phyloP scores from a whole-genome alignment of 257 asterid genomes.

The Ilex aquifolium region DNA sequence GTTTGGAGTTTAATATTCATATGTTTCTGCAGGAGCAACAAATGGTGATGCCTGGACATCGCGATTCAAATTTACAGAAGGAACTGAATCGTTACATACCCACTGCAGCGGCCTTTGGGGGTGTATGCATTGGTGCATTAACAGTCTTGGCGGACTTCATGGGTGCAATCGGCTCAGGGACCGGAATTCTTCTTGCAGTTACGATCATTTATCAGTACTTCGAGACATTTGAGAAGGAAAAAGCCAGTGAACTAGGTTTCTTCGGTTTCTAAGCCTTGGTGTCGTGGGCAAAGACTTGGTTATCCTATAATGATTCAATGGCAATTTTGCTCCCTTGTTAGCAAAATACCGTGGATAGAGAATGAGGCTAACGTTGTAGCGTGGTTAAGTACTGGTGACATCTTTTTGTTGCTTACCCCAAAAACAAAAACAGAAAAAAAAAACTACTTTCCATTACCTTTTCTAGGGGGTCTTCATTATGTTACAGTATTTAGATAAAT shows the following conservation, averaged over 20 bases:
- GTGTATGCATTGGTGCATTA: slow-evolving; percentile 67
- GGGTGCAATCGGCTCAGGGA: slow-evolving; percentile 80
- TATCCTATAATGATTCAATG: too few relatives aligned
- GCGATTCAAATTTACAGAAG: slow-evolving; percentile 60
- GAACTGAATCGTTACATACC: slow-evolving; percentile 67
- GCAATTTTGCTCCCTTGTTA: too few relatives aligned
- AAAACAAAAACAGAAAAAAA: too few relatives aligned
- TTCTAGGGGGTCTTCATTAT: too few relatives aligned
- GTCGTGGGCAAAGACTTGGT: too few relatives aligned
- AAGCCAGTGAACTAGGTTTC: slow-evolving; percentile 67
- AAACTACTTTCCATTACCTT: too few relatives aligned
- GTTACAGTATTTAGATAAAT: too few relatives aligned
- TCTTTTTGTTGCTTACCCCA: too few relatives aligned
- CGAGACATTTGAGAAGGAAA: slow-evolving; percentile 75
- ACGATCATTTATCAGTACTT: slow-evolving; percentile 66
- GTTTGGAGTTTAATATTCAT: not conserved
- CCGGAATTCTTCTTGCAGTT: slow-evolving; percentile 68
- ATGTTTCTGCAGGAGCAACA: slow-evolving; percentile 60
- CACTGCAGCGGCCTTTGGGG: slow-evolving; percentile 77
- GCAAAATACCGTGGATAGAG: too few relatives aligned
- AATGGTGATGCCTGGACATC: slow-evolving; percentile 82
- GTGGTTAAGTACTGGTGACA: too few relatives aligned
- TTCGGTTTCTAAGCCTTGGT: slow-evolving; percentile 43
- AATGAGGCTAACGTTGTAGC: too few relatives aligned
- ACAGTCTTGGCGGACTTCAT: slow-evolving; percentile 66